Base-by-base conservation (phyloP, 768 basidiomycete genomes). In the Cystofilobasidium ferigula region DNA sequence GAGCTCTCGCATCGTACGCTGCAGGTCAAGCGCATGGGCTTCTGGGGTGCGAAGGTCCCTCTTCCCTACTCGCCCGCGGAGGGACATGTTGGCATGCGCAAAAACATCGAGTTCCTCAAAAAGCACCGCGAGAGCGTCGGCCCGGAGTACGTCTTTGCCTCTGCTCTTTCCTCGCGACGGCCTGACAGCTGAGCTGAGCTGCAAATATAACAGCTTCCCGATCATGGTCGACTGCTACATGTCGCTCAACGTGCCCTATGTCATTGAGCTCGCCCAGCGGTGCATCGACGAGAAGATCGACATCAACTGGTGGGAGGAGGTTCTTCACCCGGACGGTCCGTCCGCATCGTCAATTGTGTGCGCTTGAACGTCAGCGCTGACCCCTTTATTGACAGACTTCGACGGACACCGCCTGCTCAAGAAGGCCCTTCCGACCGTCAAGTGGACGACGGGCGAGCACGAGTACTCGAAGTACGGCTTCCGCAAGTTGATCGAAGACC, bases 361-460 rank as follows among this genome's bases (percentile, higher is more conserved):
- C n/a, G 14, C 14, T 47, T 62, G 76, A n/a, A n/a, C n/a, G n/a
- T n/a, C n/a, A n/a, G n/a, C n/a, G n/a, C n/a, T n/a, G 76, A 45
- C 76, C 76, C 63, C 47, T 69, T 63, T 69, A 63, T 24, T 57
- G 62, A 28, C 54, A 47, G 53, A 61, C 56, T 57, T 61, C 42
- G 57, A 43, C 30, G 48, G 57, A 32, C 64, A 63, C 57, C 38
- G 28, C 34, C 43, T 72, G 51, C 74, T 78, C 69, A 77, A 77
- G 69, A 60, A 72, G 30, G 76, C 73, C 28, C 62, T 76, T 28
- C 77, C 77, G 3, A 71, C 72, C 16, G 69, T 76, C 59, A 75
- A 74, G 58, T 78, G 76, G 73, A 78, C 77, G 28, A 78, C 77
- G 6, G 77, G 77, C 36, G 77, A 77, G 70, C 77, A 78, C 71